These are phyloP conservation scores for Neolentinus lepideus DNA, from an alignment of 1,284 basidiomycete species.

Conservation along the genomic window DNA sequence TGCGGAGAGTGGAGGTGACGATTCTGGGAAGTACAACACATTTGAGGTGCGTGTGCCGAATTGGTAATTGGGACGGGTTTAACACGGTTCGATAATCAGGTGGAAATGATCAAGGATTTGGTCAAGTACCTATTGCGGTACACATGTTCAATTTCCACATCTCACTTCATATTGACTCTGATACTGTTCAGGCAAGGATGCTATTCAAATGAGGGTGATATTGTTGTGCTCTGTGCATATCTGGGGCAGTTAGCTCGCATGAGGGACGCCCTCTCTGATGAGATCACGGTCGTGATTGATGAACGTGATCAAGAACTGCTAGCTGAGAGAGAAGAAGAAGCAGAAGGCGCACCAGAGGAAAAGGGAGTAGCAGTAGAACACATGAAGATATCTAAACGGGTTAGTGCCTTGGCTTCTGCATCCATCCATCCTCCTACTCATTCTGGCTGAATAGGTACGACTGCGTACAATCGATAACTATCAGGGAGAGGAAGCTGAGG, in stretches of 20 bases:
- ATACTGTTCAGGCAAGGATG: slow-evolving; percentile 39
- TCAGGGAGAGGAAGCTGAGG: slow-evolving; percentile 64
- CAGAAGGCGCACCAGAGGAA: slow-evolving; percentile 20
- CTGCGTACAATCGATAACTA: slow-evolving; percentile 73
- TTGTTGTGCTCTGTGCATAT: slow-evolving; percentile 71
- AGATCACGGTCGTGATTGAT: slow-evolving; percentile 59
- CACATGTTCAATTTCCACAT: background rate
- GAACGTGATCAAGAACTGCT: slow-evolving; percentile 60
- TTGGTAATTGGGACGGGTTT: background rate
- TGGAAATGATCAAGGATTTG: slow-evolving; percentile 61
- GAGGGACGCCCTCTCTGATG: slow-evolving; percentile 36
- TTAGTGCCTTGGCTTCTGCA: slow-evolving; percentile 17
- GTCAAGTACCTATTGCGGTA: slow-evolving; percentile 60
- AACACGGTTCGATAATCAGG: slow-evolving; percentile 28
- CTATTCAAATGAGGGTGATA: slow-evolving; percentile 45
- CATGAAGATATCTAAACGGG: slow-evolving; percentile 41
- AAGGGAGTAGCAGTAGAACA: slow-evolving; percentile 30
- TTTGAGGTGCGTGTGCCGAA: slow-evolving; percentile 44
- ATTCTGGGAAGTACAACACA: slow-evolving; percentile 54
- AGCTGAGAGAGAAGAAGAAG: slow-evolving; percentile 37
- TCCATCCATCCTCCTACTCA: background rate
- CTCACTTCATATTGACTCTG: background rate
- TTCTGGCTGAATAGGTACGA: slow-evolving; percentile 35
- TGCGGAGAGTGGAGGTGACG: slow-evolving; percentile 47
- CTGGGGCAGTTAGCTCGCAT: slow-evolving; percentile 63